Evolutionary conservation across 2,329 filamentous ascomycete genomes (phyloP), one percentile per base, ranked within the genome.

Genomic region (Diaporthe citrichinensis): DNA sequence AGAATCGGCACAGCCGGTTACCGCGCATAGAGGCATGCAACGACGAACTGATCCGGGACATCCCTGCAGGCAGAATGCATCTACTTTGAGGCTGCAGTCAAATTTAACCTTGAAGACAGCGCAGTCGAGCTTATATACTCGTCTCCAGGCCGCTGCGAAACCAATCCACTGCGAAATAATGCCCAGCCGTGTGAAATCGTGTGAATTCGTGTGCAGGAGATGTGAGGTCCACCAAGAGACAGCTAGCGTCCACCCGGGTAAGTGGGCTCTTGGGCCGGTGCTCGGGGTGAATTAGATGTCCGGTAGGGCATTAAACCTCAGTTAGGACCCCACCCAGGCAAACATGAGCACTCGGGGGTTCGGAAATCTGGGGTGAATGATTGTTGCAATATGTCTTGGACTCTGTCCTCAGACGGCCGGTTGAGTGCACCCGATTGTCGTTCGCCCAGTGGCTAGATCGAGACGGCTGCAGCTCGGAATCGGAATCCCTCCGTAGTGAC

Each of bases 241-340:
- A 49, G 17, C 44, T 51, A 68, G 62, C 34, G 17, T 51, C 44
- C 44, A 25, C 62, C 9, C 62, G 20, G 62, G 3, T 6, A 36
- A n/a, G 44, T 51, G 28, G 62, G 62, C 23, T 31, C 6, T 10
- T 23, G 25, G 57, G 12, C 46, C 62, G 44, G 62, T 8, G 28
- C 28, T 68, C 62, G 61, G 62, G 62, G 7, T 68, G 44, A 51
- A 25, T 34, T n/a, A 51, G 36, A 34, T 68, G 62, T 68, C 62
- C 62, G 62, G 20, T 25, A 68, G 28, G 20, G 9, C 8, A 31
- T 28, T 39, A 12, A 62, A 31, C 39, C 10, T 28, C 44, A 15
- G 2, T n/a, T 9, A 25, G 10, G 3, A 9, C 25, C 25, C 61
- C 28, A 49, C 61, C 28, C 3, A 46, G 39, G 6, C 61, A 36